phyloP scores from a whole-genome alignment of 192 early-diverging fungal species.

The Gigaspora rosea region DNA sequence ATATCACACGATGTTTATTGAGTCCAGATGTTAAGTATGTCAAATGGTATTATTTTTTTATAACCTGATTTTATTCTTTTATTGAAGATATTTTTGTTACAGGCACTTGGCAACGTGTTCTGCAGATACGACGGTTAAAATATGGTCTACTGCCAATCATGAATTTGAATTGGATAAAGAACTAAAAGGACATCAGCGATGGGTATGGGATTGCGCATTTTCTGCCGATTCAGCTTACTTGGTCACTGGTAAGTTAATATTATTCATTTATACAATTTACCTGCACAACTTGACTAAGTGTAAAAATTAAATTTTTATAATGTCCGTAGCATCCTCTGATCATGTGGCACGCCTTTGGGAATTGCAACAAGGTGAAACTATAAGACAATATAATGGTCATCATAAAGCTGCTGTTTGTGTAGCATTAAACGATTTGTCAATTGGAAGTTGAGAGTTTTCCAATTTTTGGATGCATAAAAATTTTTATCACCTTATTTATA shows the following conservation, averaged over 20 bases:
- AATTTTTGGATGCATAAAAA: too few species aligned
- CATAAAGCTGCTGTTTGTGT: constrained; percentile 87
- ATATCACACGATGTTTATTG: constrained; percentile 80
- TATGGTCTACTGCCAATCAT: constrained; percentile 70
- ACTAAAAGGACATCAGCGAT: constrained; percentile 78
- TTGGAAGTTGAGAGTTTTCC: constrained; percentile 26
- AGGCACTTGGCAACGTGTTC: constrained; percentile 82
- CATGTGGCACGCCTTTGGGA: constrained; percentile 85
- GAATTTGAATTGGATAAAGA: constrained; percentile 73
- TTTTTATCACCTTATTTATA: too few species aligned
- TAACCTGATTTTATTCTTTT: background rate
- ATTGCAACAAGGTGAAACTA: constrained; percentile 71
- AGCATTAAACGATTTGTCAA: constrained; percentile 79
- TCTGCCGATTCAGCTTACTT: constrained; percentile 90
- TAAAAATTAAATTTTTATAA: too few species aligned
- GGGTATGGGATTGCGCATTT: constrained; percentile 94
- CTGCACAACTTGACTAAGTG: too few species aligned
- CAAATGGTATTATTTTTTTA: background rate
- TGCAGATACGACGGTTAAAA: constrained; percentile 84
- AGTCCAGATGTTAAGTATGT: constrained; percentile 79
- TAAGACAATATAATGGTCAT: constrained; percentile 87
- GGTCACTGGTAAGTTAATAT: constrained; percentile 61
- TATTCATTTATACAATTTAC: background rate
- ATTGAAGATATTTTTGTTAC: background rate
- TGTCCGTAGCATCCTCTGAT: constrained; percentile 70